Evolutionary conservation across 495 filamentous ascomycete species (phyloP), one percentile per base, ranked within the genome.

Genomic region (Cetradonia linearis): DNA sequence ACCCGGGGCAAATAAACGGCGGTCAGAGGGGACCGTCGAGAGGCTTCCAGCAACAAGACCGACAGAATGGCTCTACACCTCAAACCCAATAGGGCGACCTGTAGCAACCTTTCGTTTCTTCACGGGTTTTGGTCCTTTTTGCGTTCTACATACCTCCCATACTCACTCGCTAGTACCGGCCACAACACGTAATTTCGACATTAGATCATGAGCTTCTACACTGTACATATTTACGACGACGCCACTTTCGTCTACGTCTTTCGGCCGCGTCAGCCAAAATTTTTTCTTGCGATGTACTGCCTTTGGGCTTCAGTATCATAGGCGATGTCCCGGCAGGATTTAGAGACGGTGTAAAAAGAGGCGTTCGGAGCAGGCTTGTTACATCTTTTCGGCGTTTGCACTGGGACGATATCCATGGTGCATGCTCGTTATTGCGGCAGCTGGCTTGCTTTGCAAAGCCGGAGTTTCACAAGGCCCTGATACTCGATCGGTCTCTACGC

Each of bases 11-110:
- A 47, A 20, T 50, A 11, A 63, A 58, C 40, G 63, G 61, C 30
- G 30, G 44, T 27, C 62, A 54, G 16, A 38, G 63, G 30, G 61
- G 63, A 36, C 25, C 60, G 25, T 40, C 53, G 14, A 63, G 48
- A 44, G 64, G 64, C 20, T 59, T 61, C 36, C 42, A 55, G 37
- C 61, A 44, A 38, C 65, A 59, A 44, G 57, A 33, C 55, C 63
- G 60, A 18, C 58, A 54, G 38, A 68, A 64, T 57, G 58, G 58
- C 16, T 58, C 55, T 46, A 40, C 63, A 10, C 16, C 61, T 13
- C 66, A 65, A 42, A 36, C 42, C 7, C 42, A 46, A 13, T 46
- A 46, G 42, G 65, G 55, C 9, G 25, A 36, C 18, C 6, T 47
- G n/a, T 54, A 8, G 18, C 10, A 37, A 9, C 16, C 36, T 27